Evolutionary conservation across 1,139 yeast species (phyloP).

Genomic region (Saccharomyces hybrid): DNA sequence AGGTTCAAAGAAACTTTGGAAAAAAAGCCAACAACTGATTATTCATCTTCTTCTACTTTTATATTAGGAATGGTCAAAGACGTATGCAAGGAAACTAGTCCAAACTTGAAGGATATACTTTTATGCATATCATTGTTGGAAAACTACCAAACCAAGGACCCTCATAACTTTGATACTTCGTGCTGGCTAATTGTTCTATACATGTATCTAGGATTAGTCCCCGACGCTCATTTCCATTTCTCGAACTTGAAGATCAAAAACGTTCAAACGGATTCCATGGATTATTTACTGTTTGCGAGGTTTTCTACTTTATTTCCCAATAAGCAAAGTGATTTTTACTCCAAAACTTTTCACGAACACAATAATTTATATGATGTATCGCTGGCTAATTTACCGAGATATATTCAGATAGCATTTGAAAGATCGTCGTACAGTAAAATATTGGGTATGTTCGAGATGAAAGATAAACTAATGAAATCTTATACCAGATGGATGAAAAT

Average conservation of each 20-base stretch:
- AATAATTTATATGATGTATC: conserved; percentile 20
- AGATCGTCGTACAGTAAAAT: conserved; percentile 27
- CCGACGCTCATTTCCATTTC: conserved; percentile 41
- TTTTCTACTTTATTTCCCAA: conserved; percentile 38
- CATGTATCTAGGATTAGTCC: conserved; percentile 48
- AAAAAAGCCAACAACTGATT: conserved; percentile 25
- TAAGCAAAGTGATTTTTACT: conserved; percentile 21
- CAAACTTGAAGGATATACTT: conserved; percentile 10
- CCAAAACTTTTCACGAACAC: conserved; percentile 11
- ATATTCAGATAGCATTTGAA: conserved; percentile 25
- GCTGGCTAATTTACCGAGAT: conserved; percentile 18
- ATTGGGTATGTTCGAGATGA: conserved; percentile 26
- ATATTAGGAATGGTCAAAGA: conserved; percentile 20
- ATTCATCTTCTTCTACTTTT: conserved; percentile 24
- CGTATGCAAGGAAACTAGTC: conserved; percentile 9
- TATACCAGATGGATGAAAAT: conserved; percentile 20
- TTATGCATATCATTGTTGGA: conserved; percentile 23
- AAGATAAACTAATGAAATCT: conserved; percentile 18
- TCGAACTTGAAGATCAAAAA: conserved; percentile 61
- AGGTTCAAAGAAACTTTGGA: conserved; percentile 16
- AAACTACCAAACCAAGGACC: conserved; percentile 26
- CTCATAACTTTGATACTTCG: conserved; percentile 25
- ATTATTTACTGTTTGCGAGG: conserved; percentile 49
- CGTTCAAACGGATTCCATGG: conserved; percentile 71
- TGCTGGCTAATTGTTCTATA: conserved; percentile 63